Base-by-base conservation (phyloP, 108 stramenopile species). In the Fragilariopsis cylindrus region DNA sequence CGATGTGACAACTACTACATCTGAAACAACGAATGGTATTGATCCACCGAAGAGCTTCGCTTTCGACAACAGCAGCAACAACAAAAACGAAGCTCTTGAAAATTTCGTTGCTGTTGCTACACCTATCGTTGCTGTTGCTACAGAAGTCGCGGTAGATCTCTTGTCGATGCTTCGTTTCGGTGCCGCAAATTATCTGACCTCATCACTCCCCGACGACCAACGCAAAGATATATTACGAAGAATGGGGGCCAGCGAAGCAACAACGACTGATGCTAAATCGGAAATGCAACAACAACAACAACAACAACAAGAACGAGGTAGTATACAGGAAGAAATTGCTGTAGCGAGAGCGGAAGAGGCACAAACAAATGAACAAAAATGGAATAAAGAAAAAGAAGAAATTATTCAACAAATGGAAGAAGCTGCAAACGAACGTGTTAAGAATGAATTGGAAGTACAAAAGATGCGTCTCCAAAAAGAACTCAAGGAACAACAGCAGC, bases 151-250 rank as follows among this genome's bases (percentile, higher is more conserved):
- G 62, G 7, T 12, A n/a, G 62, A 63, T n/a, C 42, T 63, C 41
- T 13, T 63, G 15, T 44, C 62, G 13, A 16, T 63, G 3, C 39
- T 83, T 16, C 70, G 82, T 6, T 60, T 48, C 46, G 78, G 52
- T 48, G 78, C 77, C 41, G 78, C 78, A 13, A 68, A 66, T 15
- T 69, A 70, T 9, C n/a, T 79, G 50, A 72, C 82, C 3, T 60
- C 77, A 1, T 60, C 74, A 12, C 78, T 83, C 12, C 70, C 77
- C 46, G 82, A 79, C 44, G 57, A 72, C 5, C 77, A 83, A 65
- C 74, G 78, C 44, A 19, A 79, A 12, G 58, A 65, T 40, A 39
- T 82, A 49, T 21, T 76, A 44, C 40, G 16, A 44, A 42, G 62
- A 5, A 63, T 63, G 62, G 62, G 70, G 16, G 64, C 58, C 7